Conservation (phyloP, 495 filamentous ascomycete species). For the Cercophora scortea region DNA sequence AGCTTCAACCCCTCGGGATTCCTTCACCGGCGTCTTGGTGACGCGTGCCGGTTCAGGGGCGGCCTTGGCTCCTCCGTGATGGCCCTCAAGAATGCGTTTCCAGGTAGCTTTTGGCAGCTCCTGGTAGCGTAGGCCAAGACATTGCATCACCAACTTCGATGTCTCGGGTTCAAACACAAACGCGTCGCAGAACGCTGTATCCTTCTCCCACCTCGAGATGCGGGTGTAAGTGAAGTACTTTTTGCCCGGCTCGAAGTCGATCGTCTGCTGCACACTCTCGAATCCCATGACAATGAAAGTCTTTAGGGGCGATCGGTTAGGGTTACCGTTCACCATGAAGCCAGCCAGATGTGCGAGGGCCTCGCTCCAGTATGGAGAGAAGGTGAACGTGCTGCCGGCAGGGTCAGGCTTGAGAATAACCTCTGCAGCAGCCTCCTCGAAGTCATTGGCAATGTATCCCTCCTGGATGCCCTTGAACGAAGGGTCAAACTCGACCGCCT, state of each 20-base stretch:
- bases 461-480: conserved; percentile 12
- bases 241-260: conserved; percentile 43
- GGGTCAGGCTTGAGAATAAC: conserved; percentile 7
- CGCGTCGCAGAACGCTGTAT: conserved; percentile 44
- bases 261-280: background rate
- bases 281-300: conserved; percentile 45
- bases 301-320: conserved; percentile 62
- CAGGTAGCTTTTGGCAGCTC: conserved; percentile 10
- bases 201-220: conserved; percentile 40
- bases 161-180: conserved; percentile 51
- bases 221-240: conserved; percentile 58
- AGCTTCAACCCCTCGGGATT: background rate
- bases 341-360: conserved; percentile 15
- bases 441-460: conserved; percentile 6
- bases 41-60: background rate
- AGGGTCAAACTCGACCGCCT: conserved; percentile 9
- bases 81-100: background rate
- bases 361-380: conserved; percentile 12
- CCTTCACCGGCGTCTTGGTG: background rate
- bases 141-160: conserved; percentile 35
- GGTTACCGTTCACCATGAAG: conserved; percentile 23
- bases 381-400: conserved; percentile 7
- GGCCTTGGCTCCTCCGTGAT: background rate
- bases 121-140: conserved; percentile 48
- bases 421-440: conserved; percentile 5